Base-by-base conservation (phyloP, 768 basidiomycete species). In the Leccinum variicolor region DNA sequence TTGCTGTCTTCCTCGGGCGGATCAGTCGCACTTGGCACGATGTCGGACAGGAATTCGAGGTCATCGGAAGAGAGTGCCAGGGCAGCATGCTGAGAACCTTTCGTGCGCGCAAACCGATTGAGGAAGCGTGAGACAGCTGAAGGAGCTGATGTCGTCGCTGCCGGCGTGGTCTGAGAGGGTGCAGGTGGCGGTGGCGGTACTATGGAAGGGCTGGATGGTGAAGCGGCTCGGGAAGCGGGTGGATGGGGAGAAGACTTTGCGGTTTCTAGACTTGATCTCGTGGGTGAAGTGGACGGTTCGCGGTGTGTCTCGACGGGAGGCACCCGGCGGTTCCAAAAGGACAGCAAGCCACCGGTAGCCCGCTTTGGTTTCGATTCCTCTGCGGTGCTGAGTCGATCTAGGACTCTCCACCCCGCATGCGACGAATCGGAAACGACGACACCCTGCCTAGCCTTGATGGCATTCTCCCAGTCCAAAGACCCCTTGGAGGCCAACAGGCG, bases 81-180 rank as follows among this genome's bases (percentile, higher is more conserved):
- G 29, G 88, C 84, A 52, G 78, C 79, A 49, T 77, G 76, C 31
- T 74, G 72, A 50, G 75, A 56, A 26, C 67, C 60, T 49, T 74
- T 77, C 26, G 73, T 72, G 21, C 84, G 81, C 8, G 84, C 85
- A 70, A 95, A 90, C 50, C 90, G 83, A 51, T 81, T 84, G 50
- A 94, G 77, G 69, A 95, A 94, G 5, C 93, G 84, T 11, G 92
- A 91, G 31, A 94, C 89, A 8, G 84, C 90, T 0, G 93, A 91
- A 28, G 83, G 76, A 14, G 79, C 68, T 5, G 77, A 66, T 46
- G 52, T 13, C 7, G 59, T 43, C 46, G 54, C 41, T 19, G 46
- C 34, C 34, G 50, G 41, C 19, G 58, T 15, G 14, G 53, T 13
- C 4, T 57, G 60, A 49, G 55, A 25, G 28, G 59, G 53, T 21